Evolutionary conservation across 306 rosid genomes (phyloP).

Genomic region (Cucurbita moschata): DNA sequence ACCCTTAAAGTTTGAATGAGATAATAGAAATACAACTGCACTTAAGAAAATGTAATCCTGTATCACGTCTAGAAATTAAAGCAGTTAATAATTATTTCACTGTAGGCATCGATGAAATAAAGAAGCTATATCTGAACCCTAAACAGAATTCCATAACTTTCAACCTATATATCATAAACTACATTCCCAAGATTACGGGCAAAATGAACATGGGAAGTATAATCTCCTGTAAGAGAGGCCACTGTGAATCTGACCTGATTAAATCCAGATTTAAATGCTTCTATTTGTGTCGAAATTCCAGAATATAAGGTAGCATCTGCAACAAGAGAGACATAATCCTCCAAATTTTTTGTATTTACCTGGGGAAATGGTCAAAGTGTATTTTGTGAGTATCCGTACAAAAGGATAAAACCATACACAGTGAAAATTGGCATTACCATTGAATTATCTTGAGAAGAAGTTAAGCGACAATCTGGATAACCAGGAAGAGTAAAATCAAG

Average conservation of each 20-base stretch:
- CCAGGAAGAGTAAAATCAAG: slow-evolving; percentile 96
- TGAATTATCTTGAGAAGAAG: slow-evolving; percentile 36
- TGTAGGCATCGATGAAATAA: neutral
- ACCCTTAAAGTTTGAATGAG: neutral
- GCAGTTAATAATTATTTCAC: neutral
- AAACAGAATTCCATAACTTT: neutral
- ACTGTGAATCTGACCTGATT: slow-evolving; percentile 44
- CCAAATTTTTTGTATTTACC: slow-evolving; percentile 72
- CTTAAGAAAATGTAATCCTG: no score
- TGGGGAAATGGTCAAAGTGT: slow-evolving; percentile 14
- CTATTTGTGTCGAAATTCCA: slow-evolving; percentile 84
- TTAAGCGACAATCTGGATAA: slow-evolving; percentile 58
- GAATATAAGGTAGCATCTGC: slow-evolving; percentile 59
- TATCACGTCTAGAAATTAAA: neutral
- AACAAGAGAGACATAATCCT: slow-evolving; percentile 52
- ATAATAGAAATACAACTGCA: neutral
- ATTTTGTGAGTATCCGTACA: neutral
- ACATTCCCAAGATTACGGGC: neutral
- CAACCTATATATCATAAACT: neutral
- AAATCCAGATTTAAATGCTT: slow-evolving; percentile 85
- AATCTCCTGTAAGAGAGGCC: neutral
- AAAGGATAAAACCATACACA: neutral
- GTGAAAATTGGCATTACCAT: slow-evolving; percentile 29
- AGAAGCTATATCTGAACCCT: neutral
- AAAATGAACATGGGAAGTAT: neutral